Evolutionary conservation across 108 stramenopile genomes (phyloP).

Genomic region (Phaeodactylum tricornutum): DNA sequence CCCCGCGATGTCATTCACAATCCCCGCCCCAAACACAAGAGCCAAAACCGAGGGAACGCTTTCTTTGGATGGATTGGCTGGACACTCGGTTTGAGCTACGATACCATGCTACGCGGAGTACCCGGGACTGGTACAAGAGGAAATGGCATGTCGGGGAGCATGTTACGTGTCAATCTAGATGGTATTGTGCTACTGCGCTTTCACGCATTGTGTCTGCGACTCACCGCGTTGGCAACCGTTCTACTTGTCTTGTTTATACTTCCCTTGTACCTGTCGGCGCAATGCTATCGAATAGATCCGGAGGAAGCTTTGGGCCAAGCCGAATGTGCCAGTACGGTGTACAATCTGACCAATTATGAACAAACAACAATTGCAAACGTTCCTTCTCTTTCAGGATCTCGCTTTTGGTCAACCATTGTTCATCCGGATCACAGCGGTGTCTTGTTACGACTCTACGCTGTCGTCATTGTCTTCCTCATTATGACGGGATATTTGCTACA

Average conservation of each 20-base stretch:
- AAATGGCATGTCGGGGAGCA: constrained; percentile 43
- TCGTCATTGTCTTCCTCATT: constrained; percentile 49
- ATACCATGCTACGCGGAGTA: constrained; percentile 58
- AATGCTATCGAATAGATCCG: too few species aligned
- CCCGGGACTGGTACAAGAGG: constrained; percentile 75
- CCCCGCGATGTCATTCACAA: constrained; percentile 62
- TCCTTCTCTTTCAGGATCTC: constrained; percentile 3
- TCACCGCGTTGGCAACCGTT: constrained; percentile 37
- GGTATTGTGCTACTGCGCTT: constrained; percentile 72
- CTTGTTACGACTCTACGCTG: constrained; percentile 37
- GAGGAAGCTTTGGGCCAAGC: not conserved
- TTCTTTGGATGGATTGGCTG: constrained; percentile 68
- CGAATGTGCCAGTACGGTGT: not conserved
- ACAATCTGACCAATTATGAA: constrained; percentile 63
- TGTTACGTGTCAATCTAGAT: constrained; percentile 74
- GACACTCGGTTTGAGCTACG: constrained; percentile 48
- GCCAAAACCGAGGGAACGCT: constrained; percentile 54
- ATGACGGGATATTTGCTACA: constrained; percentile 36
- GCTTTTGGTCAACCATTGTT: not conserved
- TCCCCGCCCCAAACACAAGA: constrained; percentile 19
- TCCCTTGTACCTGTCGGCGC: constrained; percentile 55
- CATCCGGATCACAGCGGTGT: constrained; percentile 11
- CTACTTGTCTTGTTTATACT: constrained; percentile 50
- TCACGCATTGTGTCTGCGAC: constrained; percentile 60
- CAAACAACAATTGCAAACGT: constrained; percentile 68